Evolutionary conservation across 768 basidiomycete species (phyloP).

Genomic region (Hirschioporus abietinus): DNA sequence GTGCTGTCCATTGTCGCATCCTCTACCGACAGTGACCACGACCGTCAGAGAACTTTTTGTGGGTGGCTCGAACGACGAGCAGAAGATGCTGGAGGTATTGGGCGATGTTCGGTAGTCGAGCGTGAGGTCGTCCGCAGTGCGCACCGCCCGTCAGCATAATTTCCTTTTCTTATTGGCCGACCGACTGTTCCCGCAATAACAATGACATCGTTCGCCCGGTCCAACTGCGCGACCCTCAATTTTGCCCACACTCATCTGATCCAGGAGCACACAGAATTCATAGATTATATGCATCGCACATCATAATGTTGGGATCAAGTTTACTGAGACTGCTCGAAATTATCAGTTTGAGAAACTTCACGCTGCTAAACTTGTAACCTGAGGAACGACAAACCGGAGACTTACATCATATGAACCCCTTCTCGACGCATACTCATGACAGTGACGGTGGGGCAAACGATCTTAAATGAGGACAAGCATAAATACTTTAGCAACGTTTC

Average conservation of each 20-base stretch:
- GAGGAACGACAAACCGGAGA: background rate
- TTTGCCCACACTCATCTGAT: background rate
- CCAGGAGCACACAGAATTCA: background rate
- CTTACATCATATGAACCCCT: background rate
- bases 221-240: background rate
- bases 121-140: background rate
- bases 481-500: background rate
- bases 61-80: background rate
- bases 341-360: background rate
- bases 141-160: background rate
- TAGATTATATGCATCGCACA: background rate
- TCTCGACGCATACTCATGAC: background rate
- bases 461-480: background rate
- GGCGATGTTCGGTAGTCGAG: background rate
- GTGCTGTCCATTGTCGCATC: constrained; percentile 4
- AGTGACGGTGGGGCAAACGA: background rate
- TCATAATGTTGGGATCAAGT: no score
- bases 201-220: background rate
- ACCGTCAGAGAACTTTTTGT: background rate
- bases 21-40: background rate
- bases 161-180: background rate
- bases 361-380: background rate
- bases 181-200: background rate
- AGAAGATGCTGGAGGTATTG: background rate
- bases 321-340: no score